Percentiles rank a stretch among this genome's conserved stretches.
phyloP scores from a whole-genome alignment of 1,139 yeast species.

The Pichia terricola region DNA sequence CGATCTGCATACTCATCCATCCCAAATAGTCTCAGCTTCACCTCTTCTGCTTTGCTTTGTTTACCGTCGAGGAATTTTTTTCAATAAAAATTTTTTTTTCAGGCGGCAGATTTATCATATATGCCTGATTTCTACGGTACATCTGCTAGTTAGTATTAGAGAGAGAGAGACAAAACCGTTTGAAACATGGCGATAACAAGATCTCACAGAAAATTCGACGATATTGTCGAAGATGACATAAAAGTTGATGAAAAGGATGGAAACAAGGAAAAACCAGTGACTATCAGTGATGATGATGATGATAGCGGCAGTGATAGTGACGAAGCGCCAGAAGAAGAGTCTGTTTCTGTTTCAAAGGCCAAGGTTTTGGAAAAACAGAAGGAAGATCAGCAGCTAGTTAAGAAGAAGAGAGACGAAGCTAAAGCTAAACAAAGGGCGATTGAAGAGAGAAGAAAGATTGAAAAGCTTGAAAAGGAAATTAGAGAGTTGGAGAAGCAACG shows the following conservation, averaged over 20 bases:
- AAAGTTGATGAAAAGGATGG: not conserved
- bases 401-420: constrained; percentile 28
- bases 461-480: constrained; percentile 21
- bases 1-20: no score
- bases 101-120: no score
- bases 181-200: constrained; percentile 5
- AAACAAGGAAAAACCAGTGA: not conserved
- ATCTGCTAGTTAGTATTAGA: no score
- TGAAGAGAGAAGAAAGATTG: constrained; percentile 30
- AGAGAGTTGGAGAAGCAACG: constrained; percentile 38
- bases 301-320: constrained; percentile 16
- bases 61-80: no score
- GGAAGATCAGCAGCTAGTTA: constrained; percentile 28
- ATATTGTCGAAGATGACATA: not conserved
- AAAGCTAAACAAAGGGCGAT: constrained; percentile 41
- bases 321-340: constrained; percentile 27
- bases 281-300: constrained; percentile 6
- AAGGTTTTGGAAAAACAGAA: constrained; percentile 29
- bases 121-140: no score
- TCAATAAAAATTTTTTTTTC: no score
- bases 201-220: constrained; percentile 9
- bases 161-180: no score
- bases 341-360: constrained; percentile 13
- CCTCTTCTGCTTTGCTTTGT: no score
- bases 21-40: no score